These are phyloP conservation scores for Agaricus subrufescens DNA, from an alignment of 768 basidiomycete species.

Conservation along the genomic window DNA sequence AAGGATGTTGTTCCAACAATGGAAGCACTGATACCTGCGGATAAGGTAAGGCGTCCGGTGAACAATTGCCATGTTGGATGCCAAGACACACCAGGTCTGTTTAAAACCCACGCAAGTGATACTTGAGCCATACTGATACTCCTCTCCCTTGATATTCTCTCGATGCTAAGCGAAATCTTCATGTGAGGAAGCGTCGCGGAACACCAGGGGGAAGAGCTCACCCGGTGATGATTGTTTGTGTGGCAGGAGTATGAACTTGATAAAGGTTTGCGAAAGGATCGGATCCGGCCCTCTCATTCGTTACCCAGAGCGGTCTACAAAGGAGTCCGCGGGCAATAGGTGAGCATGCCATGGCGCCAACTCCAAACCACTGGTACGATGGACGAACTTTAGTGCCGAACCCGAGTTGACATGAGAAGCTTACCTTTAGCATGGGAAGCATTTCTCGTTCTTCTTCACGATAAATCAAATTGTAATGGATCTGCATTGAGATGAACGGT, in stretches of 20 bases:
- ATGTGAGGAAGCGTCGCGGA: neutral
- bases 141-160: conserved; percentile 48
- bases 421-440: conserved; percentile 53
- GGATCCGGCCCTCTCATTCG: conserved; percentile 33
- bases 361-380: conserved; percentile 38
- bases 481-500: conserved; percentile 67
- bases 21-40: conserved; percentile 44
- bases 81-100: conserved; percentile 29
- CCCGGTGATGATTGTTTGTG: conserved; percentile 31
- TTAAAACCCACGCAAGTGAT: conserved; percentile 45
- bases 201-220: neutral
- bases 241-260: conserved; percentile 17
- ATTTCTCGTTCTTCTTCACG: conserved; percentile 62
- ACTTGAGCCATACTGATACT: conserved; percentile 53
- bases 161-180: conserved; percentile 30
- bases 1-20: conserved; percentile 50
- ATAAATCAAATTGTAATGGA: conserved; percentile 55
- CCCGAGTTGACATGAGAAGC: neutral
- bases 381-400: neutral
- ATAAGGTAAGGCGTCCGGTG: neutral
- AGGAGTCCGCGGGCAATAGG: conserved; percentile 51
- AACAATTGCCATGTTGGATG: no score
- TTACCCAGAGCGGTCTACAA: conserved; percentile 36
- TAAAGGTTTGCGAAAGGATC: conserved; percentile 26
- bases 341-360: conserved; percentile 57